Percentiles rank a stretch among this genome's conserved stretches.
These are phyloP conservation scores for Candida jianshihensis DNA, from an alignment of 805 yeast species.

Conservation along the genomic window DNA sequence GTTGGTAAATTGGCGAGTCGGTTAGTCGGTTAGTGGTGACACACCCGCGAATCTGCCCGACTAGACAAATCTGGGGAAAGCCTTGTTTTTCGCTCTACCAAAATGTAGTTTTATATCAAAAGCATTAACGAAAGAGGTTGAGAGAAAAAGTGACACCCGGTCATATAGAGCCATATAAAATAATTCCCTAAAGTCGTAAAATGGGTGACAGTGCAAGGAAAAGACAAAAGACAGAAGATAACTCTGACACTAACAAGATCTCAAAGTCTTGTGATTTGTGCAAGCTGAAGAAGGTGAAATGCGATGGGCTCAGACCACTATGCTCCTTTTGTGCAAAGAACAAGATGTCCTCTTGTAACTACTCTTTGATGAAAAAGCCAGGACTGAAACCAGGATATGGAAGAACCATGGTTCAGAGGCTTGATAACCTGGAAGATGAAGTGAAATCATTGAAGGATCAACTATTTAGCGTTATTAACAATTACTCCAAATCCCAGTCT, in stretches of 20 bases:
- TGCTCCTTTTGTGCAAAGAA: slow-evolving; percentile 16
- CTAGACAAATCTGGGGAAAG: too few relatives aligned
- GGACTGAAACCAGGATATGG: slow-evolving; percentile 21
- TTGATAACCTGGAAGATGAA: slow-evolving; percentile 14
- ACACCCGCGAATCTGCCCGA: too few relatives aligned
- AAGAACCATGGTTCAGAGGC: slow-evolving; percentile 14
- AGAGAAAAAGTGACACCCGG: too few relatives aligned
- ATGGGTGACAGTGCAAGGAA: not conserved
- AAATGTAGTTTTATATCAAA: too few relatives aligned
- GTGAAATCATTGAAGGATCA: slow-evolving; percentile 7
- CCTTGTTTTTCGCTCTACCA: too few relatives aligned
- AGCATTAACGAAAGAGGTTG: too few relatives aligned
- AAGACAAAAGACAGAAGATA: not conserved
- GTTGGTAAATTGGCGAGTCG: too few relatives aligned
- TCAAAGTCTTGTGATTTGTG: slow-evolving; percentile 19
- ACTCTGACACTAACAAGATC: slow-evolving; percentile 3
- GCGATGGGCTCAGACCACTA: slow-evolving; percentile 15
- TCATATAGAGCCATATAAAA: too few relatives aligned
- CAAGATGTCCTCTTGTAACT: slow-evolving; percentile 7
- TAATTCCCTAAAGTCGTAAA: not conserved
- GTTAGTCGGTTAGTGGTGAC: too few relatives aligned
- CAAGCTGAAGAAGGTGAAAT: slow-evolving; percentile 18
- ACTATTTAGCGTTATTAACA: too few relatives aligned
- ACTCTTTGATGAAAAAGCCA: slow-evolving; percentile 17
- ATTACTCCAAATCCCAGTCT: too few relatives aligned